Base-by-base conservation (phyloP, 2,329 filamentous ascomycete genomes). In the Ascochyta viciae-villosae region DNA sequence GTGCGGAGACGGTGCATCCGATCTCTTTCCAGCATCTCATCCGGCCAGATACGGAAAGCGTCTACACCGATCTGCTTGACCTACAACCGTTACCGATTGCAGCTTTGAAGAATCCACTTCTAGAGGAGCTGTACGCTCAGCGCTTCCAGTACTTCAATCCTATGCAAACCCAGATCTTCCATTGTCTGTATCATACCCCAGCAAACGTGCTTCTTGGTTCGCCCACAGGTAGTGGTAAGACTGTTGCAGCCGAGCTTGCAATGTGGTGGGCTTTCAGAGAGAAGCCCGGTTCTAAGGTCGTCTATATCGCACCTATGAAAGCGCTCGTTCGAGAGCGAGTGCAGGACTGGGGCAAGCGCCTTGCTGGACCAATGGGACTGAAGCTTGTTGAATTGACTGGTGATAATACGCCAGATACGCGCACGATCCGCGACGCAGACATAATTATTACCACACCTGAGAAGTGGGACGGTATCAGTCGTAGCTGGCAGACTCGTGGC, bases 201-300 rank as follows among this genome's bases (percentile, higher is more conserved):
- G 89, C 91, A 41, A 99, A 99, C 71, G 93, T 99, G 4, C 84
- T 99, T 3, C 84, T 99, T 8, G 95, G 96, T 7, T 98, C 95
- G 2, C 96, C 95, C 0, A 99, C 96, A 0, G 95, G 95, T 54
- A 96, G 92, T 82, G 95, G 95, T 55, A 99, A 99, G 81, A 99
- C 96, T 0, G 90, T 99, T 37, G 95, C 96, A 16, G 92, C 91
- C 44, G 95, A 99, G 73, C 79, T 99, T 58, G 93, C 96, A 24
- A 98, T 99, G 94, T 99, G 96, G 96, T 97, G 93, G 92, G 94
- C 95, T 3, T 98, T 99, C 78, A 87, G 93, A 13, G 93, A 97
- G 73, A 89, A 89, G 46, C 95, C 95, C 1, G 92, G 93, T 3
- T 96, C 92, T 3, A 99, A 99, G 78, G 93, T 99, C 2, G 95